Base-by-base conservation (phyloP, 2,329 filamentous ascomycete species). In the Arthrobotrys iridis region DNA sequence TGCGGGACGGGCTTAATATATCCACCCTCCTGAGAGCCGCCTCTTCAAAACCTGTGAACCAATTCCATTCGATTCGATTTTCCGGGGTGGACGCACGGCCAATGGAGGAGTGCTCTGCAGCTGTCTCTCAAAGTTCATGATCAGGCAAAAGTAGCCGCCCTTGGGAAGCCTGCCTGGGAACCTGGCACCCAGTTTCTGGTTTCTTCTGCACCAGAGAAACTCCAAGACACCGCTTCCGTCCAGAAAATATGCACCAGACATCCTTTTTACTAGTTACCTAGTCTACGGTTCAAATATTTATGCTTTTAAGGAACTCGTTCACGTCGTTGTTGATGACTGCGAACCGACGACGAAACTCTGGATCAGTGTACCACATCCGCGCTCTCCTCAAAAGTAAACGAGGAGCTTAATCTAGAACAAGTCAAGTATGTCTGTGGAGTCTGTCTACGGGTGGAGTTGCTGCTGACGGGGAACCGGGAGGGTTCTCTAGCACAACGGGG, bases 141-240 rank as follows among this genome's bases (percentile, higher is more conserved):
- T 60, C 68, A 55, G 59, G 60, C 59, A 73, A 73, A 73, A 65
- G 37, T 73, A 65, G 48, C 68, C 68, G 68, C 68, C 65, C 45
- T 35, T 57, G 60, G 64, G 40, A n/a, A 57, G 55, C 52, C 50
- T 59, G n/a, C 50, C 30, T 55, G 50, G 50, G 26, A 28, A 50
- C 57, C 35, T 50, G 68, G 58, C 43, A 64, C 67, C 57, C 43
- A 15, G 35, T 26, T 30, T 37, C 30, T 18, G 5, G 13, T 41
- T 22, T 5, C 40, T 28, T 8, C 15, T 30, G 11, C 46, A 52
- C n/a, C 46, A 22, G 46, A 62, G 15, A 28, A 18, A 8, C 22
- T 37, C 24, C 30, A 18, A 37, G 45, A 37, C 59, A 30, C 46
- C 28, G 33, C 15, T 57, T 15, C n/a, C n/a, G n/a, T n/a, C n/a